phyloP scores from a whole-genome alignment of 208 protist genomes.

The Endotrypanum monterogeii region DNA sequence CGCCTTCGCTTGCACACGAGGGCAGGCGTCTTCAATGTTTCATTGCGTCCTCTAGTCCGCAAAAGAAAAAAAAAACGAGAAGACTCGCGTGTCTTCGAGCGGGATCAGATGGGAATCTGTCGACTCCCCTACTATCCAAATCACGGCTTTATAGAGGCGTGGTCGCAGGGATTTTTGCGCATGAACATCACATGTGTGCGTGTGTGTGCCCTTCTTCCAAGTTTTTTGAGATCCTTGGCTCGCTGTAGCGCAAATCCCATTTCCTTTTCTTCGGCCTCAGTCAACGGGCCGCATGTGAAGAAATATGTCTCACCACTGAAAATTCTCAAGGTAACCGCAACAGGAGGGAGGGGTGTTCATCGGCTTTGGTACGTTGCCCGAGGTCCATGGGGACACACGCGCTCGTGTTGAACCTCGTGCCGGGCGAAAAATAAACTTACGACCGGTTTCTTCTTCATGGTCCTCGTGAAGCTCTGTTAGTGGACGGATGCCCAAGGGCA shows the following conservation, averaged over 20 bases:
- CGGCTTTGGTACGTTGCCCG: too few relatives aligned
- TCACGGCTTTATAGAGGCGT: not conserved
- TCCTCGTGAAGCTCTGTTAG: not conserved
- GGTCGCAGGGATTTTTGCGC: not conserved
- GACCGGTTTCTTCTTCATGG: too few relatives aligned
- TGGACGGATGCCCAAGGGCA: not conserved
- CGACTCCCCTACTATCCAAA: not conserved
- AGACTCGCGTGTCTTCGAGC: not conserved
- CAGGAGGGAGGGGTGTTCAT: not conserved
- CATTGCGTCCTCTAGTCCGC: not conserved
- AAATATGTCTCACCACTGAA: not conserved
- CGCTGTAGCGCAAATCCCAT: too few relatives aligned
- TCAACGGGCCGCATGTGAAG: not conserved
- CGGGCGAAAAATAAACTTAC: not conserved
- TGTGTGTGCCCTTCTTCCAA: not conserved
- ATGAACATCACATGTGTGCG: not conserved
- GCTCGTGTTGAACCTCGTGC: not conserved
- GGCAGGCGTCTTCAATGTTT: too few relatives aligned
- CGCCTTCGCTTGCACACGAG: not conserved
- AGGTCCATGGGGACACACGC: not conserved
- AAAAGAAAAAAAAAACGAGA: not conserved
- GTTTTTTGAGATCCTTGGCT: too few relatives aligned
- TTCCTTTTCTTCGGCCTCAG: too few relatives aligned
- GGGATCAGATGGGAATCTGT: not conserved
- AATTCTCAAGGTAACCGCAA: not conserved